Evolutionary conservation across 2,329 filamentous ascomycete genomes (phyloP), one percentile per base, ranked within the genome.

Genomic region (Colletotrichum orchidophilum): DNA sequence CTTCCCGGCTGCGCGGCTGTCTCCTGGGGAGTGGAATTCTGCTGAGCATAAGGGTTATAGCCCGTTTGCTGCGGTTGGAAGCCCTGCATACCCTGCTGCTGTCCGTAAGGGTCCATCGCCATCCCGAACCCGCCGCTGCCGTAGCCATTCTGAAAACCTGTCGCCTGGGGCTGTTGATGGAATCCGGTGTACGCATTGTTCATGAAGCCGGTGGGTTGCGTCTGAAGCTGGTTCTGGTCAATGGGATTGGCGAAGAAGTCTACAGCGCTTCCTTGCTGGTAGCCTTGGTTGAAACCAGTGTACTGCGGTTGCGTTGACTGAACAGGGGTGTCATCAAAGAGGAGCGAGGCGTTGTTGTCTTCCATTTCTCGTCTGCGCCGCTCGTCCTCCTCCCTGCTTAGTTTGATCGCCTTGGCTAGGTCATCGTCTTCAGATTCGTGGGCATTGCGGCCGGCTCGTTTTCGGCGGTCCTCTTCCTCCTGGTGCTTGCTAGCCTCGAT

Each of bases 221-320:
- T 88, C 80, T 95, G 91, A 75, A 92, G 87, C 80, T 94, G 92
- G 76, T 84, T 90, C 77, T 91, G 91, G 70, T 96, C 94, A 77
- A 98, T 92, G 13, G 95, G 94, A 81, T 99, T 99, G 70, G 96
- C 96, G 77, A 97, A 96, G 90, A 97, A 98, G 82, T 99, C 96
- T 21, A 99, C 96, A 13, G 94, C 94, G 68, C 93, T 93, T 79
- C 97, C 96, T 83, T 99, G 96, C 84, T 98, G 95, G 78, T 99
- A 99, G 57, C 96, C 96, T 83, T 97, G 95, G 82, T 98, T 98
- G 85, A 94, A 95, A 42, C 95, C 96, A 15, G 95, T 98, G 50
- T 90, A 90, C 82, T 95, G 94, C 42, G 93, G 89, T 76, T 94
- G 92, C 33, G 73, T 39, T 11, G 66, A 50, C 55, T 74, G 74